phyloP scores from a whole-genome alignment of 768 basidiomycete species.

The Agaricus sinodeliciosus region DNA sequence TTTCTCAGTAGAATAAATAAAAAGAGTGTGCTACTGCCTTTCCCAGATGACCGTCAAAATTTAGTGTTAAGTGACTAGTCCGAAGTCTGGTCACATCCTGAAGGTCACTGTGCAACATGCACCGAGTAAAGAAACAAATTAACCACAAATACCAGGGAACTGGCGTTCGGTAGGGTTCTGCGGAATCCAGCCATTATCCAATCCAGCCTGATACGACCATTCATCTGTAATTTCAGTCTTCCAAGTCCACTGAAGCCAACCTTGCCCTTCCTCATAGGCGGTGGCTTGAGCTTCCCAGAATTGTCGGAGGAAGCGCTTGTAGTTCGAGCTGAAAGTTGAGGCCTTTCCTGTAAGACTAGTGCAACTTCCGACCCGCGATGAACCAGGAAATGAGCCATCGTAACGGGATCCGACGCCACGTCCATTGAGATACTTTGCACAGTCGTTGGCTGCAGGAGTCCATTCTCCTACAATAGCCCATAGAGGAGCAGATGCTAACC shows the following conservation, averaged over 20 bases:
- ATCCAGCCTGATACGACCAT: slow-evolving; percentile 84
- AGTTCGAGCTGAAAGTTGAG: slow-evolving; percentile 63
- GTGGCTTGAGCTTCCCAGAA: slow-evolving; percentile 83
- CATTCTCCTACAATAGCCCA: slow-evolving; percentile 90
- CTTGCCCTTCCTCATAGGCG: slow-evolving; percentile 61
- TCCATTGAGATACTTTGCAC: slow-evolving; percentile 80
- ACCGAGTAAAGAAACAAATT: slow-evolving; percentile 8
- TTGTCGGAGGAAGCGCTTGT: slow-evolving; percentile 77
- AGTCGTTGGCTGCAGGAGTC: slow-evolving; percentile 73
- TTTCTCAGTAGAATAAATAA: too few relatives aligned
- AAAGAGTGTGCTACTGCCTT: too few relatives aligned
- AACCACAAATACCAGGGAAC: slow-evolving; percentile 63
- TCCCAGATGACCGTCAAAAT: too few relatives aligned
- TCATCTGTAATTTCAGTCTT: slow-evolving; percentile 80
- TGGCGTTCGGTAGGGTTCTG: slow-evolving; percentile 35
- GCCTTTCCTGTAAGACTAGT: slow-evolving; percentile 66
- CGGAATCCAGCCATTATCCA: slow-evolving; percentile 83
- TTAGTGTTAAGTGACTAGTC: too few relatives aligned
- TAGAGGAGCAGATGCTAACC: slow-evolving; percentile 49
- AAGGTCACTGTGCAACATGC: not conserved
- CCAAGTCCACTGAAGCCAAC: slow-evolving; percentile 85
- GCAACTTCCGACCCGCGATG: slow-evolving; percentile 69
- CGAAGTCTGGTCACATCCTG: too few relatives aligned
- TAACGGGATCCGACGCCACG: slow-evolving; percentile 64
- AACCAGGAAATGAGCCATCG: slow-evolving; percentile 60